Conservation (phyloP, 2,329 filamentous ascomycete species). For the Proliferodiscus dingleyae region DNA sequence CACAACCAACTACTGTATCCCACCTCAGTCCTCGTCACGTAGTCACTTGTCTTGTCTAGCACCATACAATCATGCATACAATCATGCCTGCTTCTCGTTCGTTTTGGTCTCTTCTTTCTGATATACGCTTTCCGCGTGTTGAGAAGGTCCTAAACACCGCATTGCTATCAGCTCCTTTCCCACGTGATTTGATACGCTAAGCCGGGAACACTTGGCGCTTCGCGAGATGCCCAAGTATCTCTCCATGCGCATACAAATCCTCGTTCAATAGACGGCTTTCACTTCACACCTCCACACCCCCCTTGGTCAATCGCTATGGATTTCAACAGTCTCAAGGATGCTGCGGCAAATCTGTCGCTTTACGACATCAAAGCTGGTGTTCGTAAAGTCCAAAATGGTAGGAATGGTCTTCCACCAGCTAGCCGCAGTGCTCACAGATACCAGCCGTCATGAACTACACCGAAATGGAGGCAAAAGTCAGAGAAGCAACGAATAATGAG, state of each 20-base stretch:
- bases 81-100: no score
- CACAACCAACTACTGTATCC: background rate
- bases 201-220: no score
- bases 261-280: slow-evolving; percentile 5
- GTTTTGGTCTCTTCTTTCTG: no score
- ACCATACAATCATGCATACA: no score
- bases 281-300: slow-evolving; percentile 3
- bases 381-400: slow-evolving; percentile 74
- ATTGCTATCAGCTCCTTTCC: no score
- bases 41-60: no score
- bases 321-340: slow-evolving; percentile 61
- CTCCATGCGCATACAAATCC: background rate
- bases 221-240: background rate
- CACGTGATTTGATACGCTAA: no score
- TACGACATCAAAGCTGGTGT: slow-evolving; percentile 74
- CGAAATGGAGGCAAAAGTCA: slow-evolving; percentile 73
- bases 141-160: no score
- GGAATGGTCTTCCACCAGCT: slow-evolving; percentile 27
- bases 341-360: slow-evolving; percentile 67
- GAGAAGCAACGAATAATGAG: slow-evolving; percentile 98
- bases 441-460: slow-evolving; percentile 75
- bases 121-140: no score
- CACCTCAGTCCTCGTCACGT: no score
- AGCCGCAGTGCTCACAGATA: slow-evolving; percentile 24
- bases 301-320: slow-evolving; percentile 47